Evolutionary conservation across 371 early-diverging fungal species (phyloP).

Genomic region (Sporodiniella umbellata): DNA sequence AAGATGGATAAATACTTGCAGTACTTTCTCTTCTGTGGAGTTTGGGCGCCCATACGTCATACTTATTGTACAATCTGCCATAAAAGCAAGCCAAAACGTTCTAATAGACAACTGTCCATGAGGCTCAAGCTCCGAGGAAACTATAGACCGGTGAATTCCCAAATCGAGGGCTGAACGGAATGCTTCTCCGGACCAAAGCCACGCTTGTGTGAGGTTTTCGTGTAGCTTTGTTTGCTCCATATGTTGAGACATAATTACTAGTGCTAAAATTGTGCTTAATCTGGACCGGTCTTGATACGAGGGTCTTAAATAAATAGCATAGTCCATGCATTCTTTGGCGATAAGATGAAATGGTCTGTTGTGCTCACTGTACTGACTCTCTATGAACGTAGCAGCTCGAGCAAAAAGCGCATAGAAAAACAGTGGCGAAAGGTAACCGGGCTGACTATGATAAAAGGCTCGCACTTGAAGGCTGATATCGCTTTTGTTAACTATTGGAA

Average conservation of each 20-base stretch:
- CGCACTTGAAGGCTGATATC: conserved; percentile 25
- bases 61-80: conserved; percentile 35
- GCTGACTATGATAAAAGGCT: conserved; percentile 1
- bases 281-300: conserved; percentile 26
- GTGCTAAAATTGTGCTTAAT: conserved; percentile 27
- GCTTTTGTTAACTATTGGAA: conserved; percentile 45
- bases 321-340: conserved; percentile 13
- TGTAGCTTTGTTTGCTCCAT: conserved; percentile 26
- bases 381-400: conserved; percentile 31
- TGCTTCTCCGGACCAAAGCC: conserved; percentile 41
- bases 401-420: conserved; percentile 44
- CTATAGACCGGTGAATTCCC: conserved; percentile 34
- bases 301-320: conserved; percentile 16
- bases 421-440: conserved; percentile 31
- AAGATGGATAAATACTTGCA: conserved; percentile 35
- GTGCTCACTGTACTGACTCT: conserved; percentile 6
- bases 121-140: conserved; percentile 7
- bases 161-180: conserved; percentile 41
- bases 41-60: conserved; percentile 40
- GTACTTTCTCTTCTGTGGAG: conserved; percentile 42
- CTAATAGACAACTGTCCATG: conserved; percentile 32
- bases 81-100: conserved; percentile 42
- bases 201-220: conserved; percentile 22
- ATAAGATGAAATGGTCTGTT: conserved; percentile 3
- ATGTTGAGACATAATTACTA: conserved; percentile 30